phyloP scores from a whole-genome alignment of 345 rosid species.

The Corymbia maculata region DNA sequence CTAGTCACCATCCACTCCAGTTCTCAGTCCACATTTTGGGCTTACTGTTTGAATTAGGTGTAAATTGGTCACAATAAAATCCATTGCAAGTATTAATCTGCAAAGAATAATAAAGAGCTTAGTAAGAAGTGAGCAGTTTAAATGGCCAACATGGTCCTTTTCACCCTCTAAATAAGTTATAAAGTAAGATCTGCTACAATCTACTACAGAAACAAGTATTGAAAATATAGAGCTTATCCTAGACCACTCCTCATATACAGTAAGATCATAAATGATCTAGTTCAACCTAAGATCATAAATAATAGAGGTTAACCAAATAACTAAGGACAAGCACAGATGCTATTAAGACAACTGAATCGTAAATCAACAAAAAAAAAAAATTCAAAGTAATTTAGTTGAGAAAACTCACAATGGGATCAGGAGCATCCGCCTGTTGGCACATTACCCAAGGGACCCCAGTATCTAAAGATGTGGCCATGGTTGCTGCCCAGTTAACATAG shows the following conservation, averaged over 20 bases:
- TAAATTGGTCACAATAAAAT: constrained; percentile 93
- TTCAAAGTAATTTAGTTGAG: not conserved
- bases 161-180: not conserved
- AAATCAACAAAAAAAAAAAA: not conserved
- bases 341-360: not conserved
- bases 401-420: constrained; percentile 77
- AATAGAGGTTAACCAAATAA: not conserved
- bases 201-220: not conserved
- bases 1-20: constrained; percentile 87
- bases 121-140: not conserved
- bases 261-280: not conserved
- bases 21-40: constrained; percentile 99
- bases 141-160: not conserved
- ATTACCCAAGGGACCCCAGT: constrained; percentile 99
- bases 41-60: constrained; percentile 74
- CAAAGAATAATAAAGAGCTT: not conserved
- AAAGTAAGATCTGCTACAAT: not conserved
- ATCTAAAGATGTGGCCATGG: constrained; percentile 73
- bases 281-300: not conserved
- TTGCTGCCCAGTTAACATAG: constrained; percentile 85
- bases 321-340: not conserved
- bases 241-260: not conserved
- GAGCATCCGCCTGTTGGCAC: constrained; percentile 95
- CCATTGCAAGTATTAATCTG: constrained; percentile 98
- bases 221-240: not conserved